Percentiles rank a stretch among this genome's conserved stretches.
Conservation (phyloP, 345 rosid genomes). For the Murraya paniculata region DNA sequence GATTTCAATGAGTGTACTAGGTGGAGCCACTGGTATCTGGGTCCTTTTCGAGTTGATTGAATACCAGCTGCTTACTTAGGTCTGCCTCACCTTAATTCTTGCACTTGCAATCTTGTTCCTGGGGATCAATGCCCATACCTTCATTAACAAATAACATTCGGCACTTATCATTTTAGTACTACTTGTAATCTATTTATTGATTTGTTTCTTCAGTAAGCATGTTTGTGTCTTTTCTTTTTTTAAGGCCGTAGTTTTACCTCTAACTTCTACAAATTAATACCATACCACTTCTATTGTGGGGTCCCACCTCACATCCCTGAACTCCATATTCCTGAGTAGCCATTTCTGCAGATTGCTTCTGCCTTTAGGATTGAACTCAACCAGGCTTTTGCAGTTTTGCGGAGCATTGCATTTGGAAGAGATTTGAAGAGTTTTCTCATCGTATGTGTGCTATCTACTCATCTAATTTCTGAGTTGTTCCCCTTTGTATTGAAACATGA, state of each 20-base stretch:
- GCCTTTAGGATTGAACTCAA: constrained; percentile 54
- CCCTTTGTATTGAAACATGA: not conserved
- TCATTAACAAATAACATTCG: constrained; percentile 58
- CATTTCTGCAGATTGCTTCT: constrained; percentile 55
- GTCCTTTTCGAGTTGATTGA: constrained; percentile 69
- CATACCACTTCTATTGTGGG: constrained; percentile 28
- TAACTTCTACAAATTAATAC: not conserved
- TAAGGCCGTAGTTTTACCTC: not conserved
- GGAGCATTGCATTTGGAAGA: constrained; percentile 61
- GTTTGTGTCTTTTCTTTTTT: not conserved
- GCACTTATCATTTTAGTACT: not conserved
- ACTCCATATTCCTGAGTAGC: constrained; percentile 67
- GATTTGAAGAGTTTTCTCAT: constrained; percentile 63
- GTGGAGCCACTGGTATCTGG: constrained; percentile 68
- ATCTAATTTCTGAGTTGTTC: not conserved
- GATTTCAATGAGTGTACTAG: constrained; percentile 64
- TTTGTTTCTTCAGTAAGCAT: not conserved
- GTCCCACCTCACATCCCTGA: constrained; percentile 63
- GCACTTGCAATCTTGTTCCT: constrained; percentile 55
- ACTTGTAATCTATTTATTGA: not conserved
- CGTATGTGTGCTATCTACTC: constrained; percentile 36
- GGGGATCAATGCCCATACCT: constrained; percentile 65
- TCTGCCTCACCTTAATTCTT: constrained; percentile 64
- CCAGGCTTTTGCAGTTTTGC: constrained; percentile 47
- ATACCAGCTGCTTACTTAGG: constrained; percentile 67